These are phyloP conservation scores for Lipomyces orientalis DNA, from an alignment of 805 yeast species.

Conservation along the genomic window DNA sequence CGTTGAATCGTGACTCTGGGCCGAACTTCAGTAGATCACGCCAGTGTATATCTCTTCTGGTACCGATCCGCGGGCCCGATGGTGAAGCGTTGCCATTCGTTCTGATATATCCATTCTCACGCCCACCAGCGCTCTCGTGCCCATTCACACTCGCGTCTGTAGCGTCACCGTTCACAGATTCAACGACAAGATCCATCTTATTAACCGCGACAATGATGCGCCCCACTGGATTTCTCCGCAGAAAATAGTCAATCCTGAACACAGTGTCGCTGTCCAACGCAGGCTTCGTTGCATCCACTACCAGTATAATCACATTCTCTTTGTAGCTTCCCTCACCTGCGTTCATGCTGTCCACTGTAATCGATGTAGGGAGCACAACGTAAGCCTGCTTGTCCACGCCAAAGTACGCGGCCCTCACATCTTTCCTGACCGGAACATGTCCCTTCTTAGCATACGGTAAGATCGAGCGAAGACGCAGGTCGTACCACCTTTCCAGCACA, in stretches of 20 bases:
- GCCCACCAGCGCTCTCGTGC: neutral
- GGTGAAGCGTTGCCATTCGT: neutral
- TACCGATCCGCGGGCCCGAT: neutral
- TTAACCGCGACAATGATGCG: slow-evolving; percentile 17
- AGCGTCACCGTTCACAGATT: neutral
- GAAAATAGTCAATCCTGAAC: slow-evolving; percentile 4
- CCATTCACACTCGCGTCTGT: neutral
- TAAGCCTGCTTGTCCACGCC: neutral
- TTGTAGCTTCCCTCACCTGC: neutral
- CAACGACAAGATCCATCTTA: slow-evolving; percentile 3
- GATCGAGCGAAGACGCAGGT: neutral
- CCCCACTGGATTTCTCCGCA: slow-evolving; percentile 8
- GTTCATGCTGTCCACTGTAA: neutral
- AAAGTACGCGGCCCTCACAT: neutral
- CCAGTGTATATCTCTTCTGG: neutral
- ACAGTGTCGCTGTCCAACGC: neutral
- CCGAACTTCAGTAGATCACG: neutral
- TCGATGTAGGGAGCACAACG: neutral
- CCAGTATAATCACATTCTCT: slow-evolving; percentile 7
- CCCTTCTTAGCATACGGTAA: neutral
- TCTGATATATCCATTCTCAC: neutral
- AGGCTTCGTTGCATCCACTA: slow-evolving; percentile 8
- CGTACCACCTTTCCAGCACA: slow-evolving; percentile 4
- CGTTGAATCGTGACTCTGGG: neutral
- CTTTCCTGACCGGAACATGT: neutral